These are phyloP conservation scores for Multifurca ochricompacta DNA, from an alignment of 768 basidiomycete genomes.

Conservation along the genomic window DNA sequence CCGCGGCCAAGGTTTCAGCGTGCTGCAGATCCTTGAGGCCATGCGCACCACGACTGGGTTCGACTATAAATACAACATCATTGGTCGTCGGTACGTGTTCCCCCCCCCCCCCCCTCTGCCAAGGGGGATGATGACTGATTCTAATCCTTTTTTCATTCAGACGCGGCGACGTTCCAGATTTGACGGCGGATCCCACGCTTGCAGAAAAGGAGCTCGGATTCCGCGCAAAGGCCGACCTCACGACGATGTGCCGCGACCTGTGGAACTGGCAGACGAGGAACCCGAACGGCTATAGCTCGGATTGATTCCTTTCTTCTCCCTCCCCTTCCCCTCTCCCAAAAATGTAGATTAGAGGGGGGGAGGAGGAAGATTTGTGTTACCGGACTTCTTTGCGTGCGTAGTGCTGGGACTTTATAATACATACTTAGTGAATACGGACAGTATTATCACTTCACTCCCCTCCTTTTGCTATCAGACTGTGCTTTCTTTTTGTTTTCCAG, in stretches of 20 bases:
- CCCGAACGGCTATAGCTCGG: constrained; percentile 57
- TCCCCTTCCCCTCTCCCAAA: neutral
- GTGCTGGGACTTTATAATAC: constrained; percentile 2
- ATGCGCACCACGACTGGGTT: constrained; percentile 90
- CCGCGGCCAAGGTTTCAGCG: constrained; percentile 85
- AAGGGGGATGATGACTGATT: too few relatives aligned
- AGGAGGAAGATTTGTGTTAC: neutral
- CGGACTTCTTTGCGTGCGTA: neutral
- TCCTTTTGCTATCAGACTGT: constrained; percentile 7
- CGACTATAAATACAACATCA: constrained; percentile 81
- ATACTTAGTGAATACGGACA: constrained; percentile 10
- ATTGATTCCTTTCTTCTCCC: neutral
- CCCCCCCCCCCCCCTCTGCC: too few relatives aligned
- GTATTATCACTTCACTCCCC: constrained; percentile 4
- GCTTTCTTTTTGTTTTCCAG: neutral
- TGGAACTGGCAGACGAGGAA: constrained; percentile 99
- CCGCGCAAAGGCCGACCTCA: constrained; percentile 69
- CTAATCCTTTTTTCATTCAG: constrained; percentile 32
- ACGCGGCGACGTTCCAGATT: constrained; percentile 90
- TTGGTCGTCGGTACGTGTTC: constrained; percentile 72
- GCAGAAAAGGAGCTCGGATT: constrained; percentile 94
- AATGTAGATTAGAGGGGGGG: neutral
- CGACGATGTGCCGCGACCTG: constrained; percentile 91
- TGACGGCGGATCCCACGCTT: constrained; percentile 87
- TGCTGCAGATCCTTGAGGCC: constrained; percentile 88